Conservation (phyloP, 768 basidiomycete species). For the Rhodotorula toruloides region DNA sequence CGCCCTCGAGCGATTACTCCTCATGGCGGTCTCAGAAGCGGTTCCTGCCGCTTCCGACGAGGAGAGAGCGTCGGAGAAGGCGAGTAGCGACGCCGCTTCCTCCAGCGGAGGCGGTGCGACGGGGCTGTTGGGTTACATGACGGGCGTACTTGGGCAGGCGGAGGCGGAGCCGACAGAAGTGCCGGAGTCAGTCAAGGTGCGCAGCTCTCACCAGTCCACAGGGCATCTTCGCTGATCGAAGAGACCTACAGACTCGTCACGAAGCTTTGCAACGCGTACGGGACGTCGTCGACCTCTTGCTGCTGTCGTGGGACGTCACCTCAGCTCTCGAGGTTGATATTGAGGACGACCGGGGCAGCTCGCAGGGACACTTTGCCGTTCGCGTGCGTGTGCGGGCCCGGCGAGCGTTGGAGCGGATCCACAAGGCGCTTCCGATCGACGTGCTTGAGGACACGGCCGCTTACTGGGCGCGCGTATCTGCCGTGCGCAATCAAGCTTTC, state of each 20-base stretch:
- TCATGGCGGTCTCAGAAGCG: slow-evolving; percentile 61
- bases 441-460: slow-evolving; percentile 77
- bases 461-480: slow-evolving; percentile 56
- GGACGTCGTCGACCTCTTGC: slow-evolving; percentile 18
- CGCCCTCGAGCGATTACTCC: slow-evolving; percentile 72
- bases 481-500: neutral
- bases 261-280: slow-evolving; percentile 22
- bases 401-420: slow-evolving; percentile 76
- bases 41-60: slow-evolving; percentile 41
- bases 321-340: slow-evolving; percentile 13
- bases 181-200: slow-evolving; percentile 26
- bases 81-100: neutral
- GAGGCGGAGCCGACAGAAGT: slow-evolving; percentile 40
- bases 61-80: slow-evolving; percentile 8
- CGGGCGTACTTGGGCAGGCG: slow-evolving; percentile 83
- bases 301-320: slow-evolving; percentile 37
- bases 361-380: slow-evolving; percentile 29
- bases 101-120: slow-evolving; percentile 52
- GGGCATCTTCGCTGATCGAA: too few species aligned
- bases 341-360: slow-evolving; percentile 21
- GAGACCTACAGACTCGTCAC: slow-evolving; percentile 21
- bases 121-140: slow-evolving; percentile 81
- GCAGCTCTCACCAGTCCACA: neutral
- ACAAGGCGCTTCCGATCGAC: slow-evolving; percentile 70
- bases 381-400: slow-evolving; percentile 56